Percentiles rank a stretch among this genome's conserved stretches.
Conservation (phyloP, 2,329 filamentous ascomycete genomes). For the Chalaropsis thielavioides region DNA sequence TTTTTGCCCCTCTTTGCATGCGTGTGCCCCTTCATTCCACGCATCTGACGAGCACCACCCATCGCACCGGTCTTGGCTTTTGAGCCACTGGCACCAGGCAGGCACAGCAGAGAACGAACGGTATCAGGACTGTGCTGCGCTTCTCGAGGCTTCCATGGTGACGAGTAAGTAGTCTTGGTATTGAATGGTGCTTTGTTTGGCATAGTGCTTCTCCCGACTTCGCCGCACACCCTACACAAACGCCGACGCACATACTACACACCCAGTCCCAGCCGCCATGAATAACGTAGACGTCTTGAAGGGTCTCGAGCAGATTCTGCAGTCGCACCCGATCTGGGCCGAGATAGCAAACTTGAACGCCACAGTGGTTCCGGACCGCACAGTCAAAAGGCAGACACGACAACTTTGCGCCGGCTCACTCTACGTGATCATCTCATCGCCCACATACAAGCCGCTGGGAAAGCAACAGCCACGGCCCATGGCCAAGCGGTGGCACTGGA, state of each 20-base stretch:
- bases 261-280: not conserved
- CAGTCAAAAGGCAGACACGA: not conserved
- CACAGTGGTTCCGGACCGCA: not conserved
- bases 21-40: not conserved
- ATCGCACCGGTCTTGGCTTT: not conserved
- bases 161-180: not conserved
- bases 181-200: not conserved
- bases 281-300: not conserved
- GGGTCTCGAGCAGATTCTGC: not conserved
- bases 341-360: not conserved
- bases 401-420: not conserved
- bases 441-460: slow-evolving; percentile 15
- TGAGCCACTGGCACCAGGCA: not conserved
- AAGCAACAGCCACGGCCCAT: slow-evolving; percentile 11
- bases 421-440: slow-evolving; percentile 14
- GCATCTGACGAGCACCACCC: not conserved
- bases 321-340: not conserved
- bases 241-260: not conserved
- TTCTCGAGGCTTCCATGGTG: not conserved
- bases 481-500: slow-evolving; percentile 16
- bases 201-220: not conserved
- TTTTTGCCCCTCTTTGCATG: not conserved
- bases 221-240: not conserved
- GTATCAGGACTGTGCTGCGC: not conserved
- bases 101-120: not conserved